phyloP scores from a whole-genome alignment of 2,329 filamentous ascomycete species.

The Monosporascus ibericus region DNA sequence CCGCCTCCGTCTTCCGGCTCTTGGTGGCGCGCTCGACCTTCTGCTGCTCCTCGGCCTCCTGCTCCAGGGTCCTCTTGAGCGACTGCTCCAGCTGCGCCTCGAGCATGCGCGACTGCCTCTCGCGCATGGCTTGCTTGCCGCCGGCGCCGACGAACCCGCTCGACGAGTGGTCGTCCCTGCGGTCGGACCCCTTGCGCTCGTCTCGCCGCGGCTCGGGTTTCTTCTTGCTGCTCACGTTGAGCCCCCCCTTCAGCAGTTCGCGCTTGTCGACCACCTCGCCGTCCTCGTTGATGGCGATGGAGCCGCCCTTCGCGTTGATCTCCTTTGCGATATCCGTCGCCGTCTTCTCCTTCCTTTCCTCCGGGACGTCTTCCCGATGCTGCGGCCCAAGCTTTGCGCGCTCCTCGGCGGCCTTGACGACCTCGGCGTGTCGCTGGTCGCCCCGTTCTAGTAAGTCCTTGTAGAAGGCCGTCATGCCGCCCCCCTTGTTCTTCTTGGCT shows the following conservation, averaged over 20 bases:
- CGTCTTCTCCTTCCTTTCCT: conserved; percentile 41
- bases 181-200: conserved; percentile 20
- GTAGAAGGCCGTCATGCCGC: conserved; percentile 77
- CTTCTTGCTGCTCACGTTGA: conserved; percentile 65
- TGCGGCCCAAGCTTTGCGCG: conserved; percentile 35
- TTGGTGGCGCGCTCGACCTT: conserved; percentile 61
- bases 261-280: conserved; percentile 79
- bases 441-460: conserved; percentile 65
- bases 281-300: conserved; percentile 71
- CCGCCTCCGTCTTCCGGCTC: conserved; percentile 69
- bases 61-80: conserved; percentile 64
- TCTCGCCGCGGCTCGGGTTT: conserved; percentile 38
- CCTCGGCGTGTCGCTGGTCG: conserved; percentile 63
- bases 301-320: conserved; percentile 55
- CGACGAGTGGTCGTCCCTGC: conserved; percentile 21
- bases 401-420: conserved; percentile 61
- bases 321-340: conserved; percentile 62
- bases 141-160: conserved; percentile 36
- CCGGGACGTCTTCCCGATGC: conserved; percentile 24
- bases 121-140: conserved; percentile 61
- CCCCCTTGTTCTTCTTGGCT: conserved; percentile 55
- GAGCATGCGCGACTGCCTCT: conserved; percentile 73
- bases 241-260: conserved; percentile 68
- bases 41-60: conserved; percentile 58
- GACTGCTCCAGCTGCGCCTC: conserved; percentile 70